Conservation (phyloP, 2,329 filamentous ascomycete species). For the Alternaria gansuensis region DNA sequence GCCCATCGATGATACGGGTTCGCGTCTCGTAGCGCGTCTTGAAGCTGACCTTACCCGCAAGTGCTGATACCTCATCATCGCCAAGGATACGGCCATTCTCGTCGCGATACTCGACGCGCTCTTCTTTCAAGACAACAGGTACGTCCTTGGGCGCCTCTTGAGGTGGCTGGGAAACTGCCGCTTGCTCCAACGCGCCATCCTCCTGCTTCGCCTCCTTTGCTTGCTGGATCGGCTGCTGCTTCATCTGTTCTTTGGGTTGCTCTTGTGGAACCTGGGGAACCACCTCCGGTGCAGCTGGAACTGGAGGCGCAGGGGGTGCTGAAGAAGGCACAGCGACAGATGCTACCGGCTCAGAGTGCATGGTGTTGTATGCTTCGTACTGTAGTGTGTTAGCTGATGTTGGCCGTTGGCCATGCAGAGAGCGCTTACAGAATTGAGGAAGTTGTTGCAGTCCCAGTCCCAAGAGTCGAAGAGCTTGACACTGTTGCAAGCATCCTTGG, state of each 20-base stretch:
- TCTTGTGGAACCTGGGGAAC: conserved; percentile 22
- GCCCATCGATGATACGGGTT: conserved; percentile 80
- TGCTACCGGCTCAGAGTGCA: conserved; percentile 27
- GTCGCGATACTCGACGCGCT: conserved; percentile 93
- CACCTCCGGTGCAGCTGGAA: conserved; percentile 20
- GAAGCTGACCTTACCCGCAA: conserved; percentile 94
- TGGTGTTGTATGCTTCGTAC: conserved; percentile 46
- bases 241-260: conserved; percentile 17
- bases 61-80: conserved; percentile 80
- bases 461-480: conserved; percentile 88
- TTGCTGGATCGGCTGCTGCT: conserved; percentile 11
- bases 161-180: conserved; percentile 45
- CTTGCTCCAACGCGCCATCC: conserved; percentile 38
- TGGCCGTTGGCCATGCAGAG: conserved; percentile 11
- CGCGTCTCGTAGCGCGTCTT: conserved; percentile 96
- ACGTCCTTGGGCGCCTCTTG: conserved; percentile 37
- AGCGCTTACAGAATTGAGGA: conserved; percentile 81
- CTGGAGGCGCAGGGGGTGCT: conserved; percentile 34
- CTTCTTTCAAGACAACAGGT: conserved; percentile 67
- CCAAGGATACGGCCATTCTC: conserved; percentile 90
- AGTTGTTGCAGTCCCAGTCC: conserved; percentile 99
- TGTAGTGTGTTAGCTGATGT: conserved; percentile 23
- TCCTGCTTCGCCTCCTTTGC: conserved; percentile 31
- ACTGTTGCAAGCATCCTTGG: conserved; percentile 81
- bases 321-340: conserved; percentile 41